A percentile compares a stretch with the other conserved stretches of the same genome.
Conservation (phyloP, 306 rosid species). For the Cucurbita ficifolia region DNA sequence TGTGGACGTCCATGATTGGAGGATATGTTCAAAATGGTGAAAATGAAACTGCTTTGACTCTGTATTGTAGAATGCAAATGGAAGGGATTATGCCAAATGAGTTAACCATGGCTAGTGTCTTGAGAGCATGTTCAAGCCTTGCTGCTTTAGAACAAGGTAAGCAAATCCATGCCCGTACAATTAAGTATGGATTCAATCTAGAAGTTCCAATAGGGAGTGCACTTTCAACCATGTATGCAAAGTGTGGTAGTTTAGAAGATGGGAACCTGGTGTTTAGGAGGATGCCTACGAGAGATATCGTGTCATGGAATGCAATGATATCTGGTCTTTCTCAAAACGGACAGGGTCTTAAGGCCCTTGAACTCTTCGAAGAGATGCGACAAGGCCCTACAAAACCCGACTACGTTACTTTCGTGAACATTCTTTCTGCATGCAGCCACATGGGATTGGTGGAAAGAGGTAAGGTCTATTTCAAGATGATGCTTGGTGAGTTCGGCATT, state of each 20-base stretch:
- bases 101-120: conserved; percentile 60
- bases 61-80: conserved; percentile 60
- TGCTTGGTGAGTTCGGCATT: conserved; percentile 42
- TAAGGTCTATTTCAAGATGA: conserved; percentile 53
- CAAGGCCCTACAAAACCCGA: conserved; percentile 52
- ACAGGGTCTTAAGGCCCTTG: conserved; percentile 46
- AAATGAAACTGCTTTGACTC: conserved; percentile 50
- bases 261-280: conserved; percentile 47
- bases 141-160: conserved; percentile 81
- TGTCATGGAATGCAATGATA: conserved; percentile 89
- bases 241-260: conserved; percentile 64
- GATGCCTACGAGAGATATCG: conserved; percentile 49
- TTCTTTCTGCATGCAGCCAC: conserved; percentile 80
- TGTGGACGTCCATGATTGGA: conserved; percentile 81
- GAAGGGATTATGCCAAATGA: conserved; percentile 53
- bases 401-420: conserved; percentile 48
- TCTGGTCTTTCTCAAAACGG: conserved; percentile 84
- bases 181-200: conserved; percentile 53
- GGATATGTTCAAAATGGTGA: conserved; percentile 68
- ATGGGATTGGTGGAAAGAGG: conserved; percentile 64
- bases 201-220: conserved; percentile 79
- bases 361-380: conserved; percentile 62
- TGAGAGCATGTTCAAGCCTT: conserved; percentile 67
- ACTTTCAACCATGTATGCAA: conserved; percentile 75
- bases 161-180: conserved; percentile 52